Percentiles rank a stretch among this genome's conserved stretches.
phyloP scores from a whole-genome alignment of 192 early-diverging fungal species.

The Podila minutissima region DNA sequence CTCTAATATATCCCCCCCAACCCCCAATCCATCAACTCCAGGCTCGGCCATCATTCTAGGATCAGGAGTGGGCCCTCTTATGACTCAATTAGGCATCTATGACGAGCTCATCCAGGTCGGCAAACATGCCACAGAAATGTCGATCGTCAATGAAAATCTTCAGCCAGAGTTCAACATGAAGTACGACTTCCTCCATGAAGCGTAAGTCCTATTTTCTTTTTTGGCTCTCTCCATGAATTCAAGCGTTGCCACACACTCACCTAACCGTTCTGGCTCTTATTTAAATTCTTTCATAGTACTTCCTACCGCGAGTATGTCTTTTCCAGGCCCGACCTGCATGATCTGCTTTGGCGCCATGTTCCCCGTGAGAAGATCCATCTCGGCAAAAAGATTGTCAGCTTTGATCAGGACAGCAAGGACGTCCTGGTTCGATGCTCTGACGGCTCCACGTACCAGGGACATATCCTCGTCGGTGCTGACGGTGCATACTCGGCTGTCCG shows the following conservation, averaged over 20 bases:
- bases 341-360: background rate
- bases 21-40: background rate
- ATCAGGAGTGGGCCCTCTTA: background rate
- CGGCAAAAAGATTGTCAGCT: background rate
- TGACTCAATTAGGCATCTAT: background rate
- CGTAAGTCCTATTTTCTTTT: background rate
- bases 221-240: background rate
- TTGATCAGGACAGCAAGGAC: background rate
- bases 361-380: background rate
- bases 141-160: background rate
- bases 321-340: background rate
- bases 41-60: background rate
- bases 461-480: background rate
- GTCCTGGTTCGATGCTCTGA: background rate
- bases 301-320: background rate
- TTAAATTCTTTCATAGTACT: background rate
- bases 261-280: background rate
- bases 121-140: background rate
- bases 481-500: background rate
- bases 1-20: background rate
- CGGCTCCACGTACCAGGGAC: background rate
- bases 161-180: background rate
- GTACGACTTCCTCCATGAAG: background rate
- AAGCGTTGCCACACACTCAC: background rate
- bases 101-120: background rate